These are phyloP conservation scores for Ottelia alismoides DNA, from an alignment of 106 monocot genomes.

Conservation along the genomic window DNA sequence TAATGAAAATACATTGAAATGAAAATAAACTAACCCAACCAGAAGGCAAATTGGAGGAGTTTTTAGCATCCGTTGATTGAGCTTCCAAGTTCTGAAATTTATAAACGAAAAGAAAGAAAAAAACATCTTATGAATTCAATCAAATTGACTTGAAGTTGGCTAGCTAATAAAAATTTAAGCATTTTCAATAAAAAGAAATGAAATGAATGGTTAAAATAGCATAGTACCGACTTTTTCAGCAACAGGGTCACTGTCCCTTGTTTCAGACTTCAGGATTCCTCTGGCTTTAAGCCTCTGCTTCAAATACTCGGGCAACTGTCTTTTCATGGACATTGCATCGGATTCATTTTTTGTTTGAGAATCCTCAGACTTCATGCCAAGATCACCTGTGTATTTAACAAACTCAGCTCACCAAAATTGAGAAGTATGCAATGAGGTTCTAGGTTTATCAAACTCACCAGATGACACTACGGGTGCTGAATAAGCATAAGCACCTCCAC, in stretches of 20 bases:
- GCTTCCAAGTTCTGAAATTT: conserved; percentile 31
- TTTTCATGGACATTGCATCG: conserved; percentile 27
- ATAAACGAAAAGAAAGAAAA: too few relatives aligned
- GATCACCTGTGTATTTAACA: too few relatives aligned
- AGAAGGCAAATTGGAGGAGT: conserved; percentile 32
- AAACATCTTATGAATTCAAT: too few relatives aligned
- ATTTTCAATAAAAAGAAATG: too few relatives aligned
- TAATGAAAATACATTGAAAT: background rate
- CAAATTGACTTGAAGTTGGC: too few relatives aligned
- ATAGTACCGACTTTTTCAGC: too few relatives aligned
- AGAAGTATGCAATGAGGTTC: too few relatives aligned
- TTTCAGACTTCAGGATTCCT: conserved; percentile 72
- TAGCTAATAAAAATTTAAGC: too few relatives aligned
- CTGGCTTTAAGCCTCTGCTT: conserved; percentile 77
- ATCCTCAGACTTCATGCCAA: too few relatives aligned
- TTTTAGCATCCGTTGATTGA: conserved; percentile 5
- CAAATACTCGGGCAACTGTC: conserved; percentile 75
- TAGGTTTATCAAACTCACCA: conserved; percentile 26
- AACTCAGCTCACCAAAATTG: too few relatives aligned
- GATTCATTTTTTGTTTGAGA: conserved; percentile 16
- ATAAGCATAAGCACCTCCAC: conserved; percentile 86
- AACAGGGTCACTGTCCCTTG: too few relatives aligned
- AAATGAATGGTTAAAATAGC: too few relatives aligned
- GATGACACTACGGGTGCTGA: conserved; percentile 17
- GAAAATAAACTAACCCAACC: conserved; percentile 65